Evolutionary conservation across 1,284 basidiomycete species (phyloP), one percentile per base, ranked within the genome.

Genomic region (Clitocybe nebularis): DNA sequence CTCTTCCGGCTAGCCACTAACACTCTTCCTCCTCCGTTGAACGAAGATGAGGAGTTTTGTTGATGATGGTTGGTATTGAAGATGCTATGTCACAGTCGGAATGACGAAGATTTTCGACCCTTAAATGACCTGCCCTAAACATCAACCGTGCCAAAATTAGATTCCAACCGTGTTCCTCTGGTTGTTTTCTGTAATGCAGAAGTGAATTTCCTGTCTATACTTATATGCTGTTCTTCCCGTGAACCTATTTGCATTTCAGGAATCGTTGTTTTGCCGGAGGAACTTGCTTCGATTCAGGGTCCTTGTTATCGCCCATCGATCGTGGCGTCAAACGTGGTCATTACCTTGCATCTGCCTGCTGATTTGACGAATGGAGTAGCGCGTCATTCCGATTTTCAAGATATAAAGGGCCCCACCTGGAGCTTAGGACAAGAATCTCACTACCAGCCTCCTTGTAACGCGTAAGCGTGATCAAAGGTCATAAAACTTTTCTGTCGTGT

Each of bases 21-120:
- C 69, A 57, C 67, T 66, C 70, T 63, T 58, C 69, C 68, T 68
- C 70, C 68, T 69, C 69, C 66, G 61, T 62, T 49, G 51, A 57
- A 62, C 54, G 61, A 67, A 63, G 61, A 61, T 59, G 61, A 64
- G 56, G 59, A 48, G 56, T 58, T 55, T 50, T 56, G 56, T 52
- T 59, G 53, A 57, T 58, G 58, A 62, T 59, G 56, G 57, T 58
- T 53, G 58, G 47, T 55, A 55, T 46, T 50, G 39, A 40, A 47
- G 40, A 42, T 34, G 54, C 53, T 55, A n/a, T n/a, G n/a, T n/a
- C 51, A 49, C 49, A 34, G 19, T n/a, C n/a, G 23, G 34, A 35
- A 46, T 21, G 35, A 37, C 26, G 35, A 28, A n/a, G 24, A 33
- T 24, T 32, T 32, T 25, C 38, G 30, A 26, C 42, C 33, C 30